Evolutionary conservation across 257 asterid species (phyloP).

Genomic region (Fraxinus anomala): DNA sequence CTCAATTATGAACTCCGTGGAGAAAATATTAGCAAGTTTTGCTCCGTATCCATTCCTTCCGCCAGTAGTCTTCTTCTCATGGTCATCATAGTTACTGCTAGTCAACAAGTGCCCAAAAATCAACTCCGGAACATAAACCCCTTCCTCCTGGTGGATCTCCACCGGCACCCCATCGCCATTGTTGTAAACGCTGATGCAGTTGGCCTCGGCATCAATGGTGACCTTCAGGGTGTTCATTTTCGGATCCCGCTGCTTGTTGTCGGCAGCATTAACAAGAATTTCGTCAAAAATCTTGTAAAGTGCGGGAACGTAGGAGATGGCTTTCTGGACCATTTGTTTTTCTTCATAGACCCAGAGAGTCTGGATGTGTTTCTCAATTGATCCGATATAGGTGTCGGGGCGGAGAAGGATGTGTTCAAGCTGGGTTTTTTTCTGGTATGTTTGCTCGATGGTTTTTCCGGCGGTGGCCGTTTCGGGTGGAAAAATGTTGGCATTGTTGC

Average conservation of each 20-base stretch:
- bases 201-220: conserved; percentile 64
- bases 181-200: conserved; percentile 68
- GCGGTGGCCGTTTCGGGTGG: conserved; percentile 29
- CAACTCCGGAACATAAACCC: conserved; percentile 95
- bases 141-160: conserved; percentile 94
- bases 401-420: conserved; percentile 97
- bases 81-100: conserved; percentile 90
- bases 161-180: conserved; percentile 96
- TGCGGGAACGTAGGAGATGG: conserved; percentile 77
- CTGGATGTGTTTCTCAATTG: conserved; percentile 80
- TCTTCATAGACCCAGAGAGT: conserved; percentile 75
- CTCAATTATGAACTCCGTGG: conserved; percentile 83
- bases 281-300: conserved; percentile 96
- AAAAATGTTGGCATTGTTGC: conserved; percentile 72
- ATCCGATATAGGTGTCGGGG: conserved; percentile 94
- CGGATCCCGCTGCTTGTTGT: conserved; percentile 88
- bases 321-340: conserved; percentile 52
- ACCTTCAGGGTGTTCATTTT: conserved; percentile 80
- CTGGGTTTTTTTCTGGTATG: conserved; percentile 91
- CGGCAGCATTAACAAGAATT: conserved; percentile 90
- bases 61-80: conserved; percentile 90
- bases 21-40: conserved; percentile 86
- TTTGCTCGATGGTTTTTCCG: conserved; percentile 81
- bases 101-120: conserved; percentile 97
- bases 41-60: conserved; percentile 99